phyloP scores from a whole-genome alignment of 1,139 yeast genomes.

The Saccharomycopsis phalli region DNA sequence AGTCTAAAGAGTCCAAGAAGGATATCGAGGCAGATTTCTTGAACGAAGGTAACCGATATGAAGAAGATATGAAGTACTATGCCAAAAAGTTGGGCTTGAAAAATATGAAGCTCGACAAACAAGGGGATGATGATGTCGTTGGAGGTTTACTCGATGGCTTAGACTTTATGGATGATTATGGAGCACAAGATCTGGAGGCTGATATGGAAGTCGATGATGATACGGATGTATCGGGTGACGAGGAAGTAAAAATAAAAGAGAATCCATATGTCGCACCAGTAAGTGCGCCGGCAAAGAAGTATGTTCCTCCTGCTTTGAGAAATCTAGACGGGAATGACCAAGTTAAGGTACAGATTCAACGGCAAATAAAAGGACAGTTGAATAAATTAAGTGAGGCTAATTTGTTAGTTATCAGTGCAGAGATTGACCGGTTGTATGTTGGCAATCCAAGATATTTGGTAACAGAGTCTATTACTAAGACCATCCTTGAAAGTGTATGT shows the following conservation, averaged over 20 bases:
- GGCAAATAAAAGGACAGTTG: conserved; percentile 66
- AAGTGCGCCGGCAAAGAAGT: conserved; percentile 32
- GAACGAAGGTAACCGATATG: conserved; percentile 41
- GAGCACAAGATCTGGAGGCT: conserved; percentile 23
- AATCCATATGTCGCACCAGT: conserved; percentile 85
- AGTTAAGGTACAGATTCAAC: conserved; percentile 42
- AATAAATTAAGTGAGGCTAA: conserved; percentile 86
- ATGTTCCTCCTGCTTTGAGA: conserved; percentile 81
- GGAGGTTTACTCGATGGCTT: conserved; percentile 74
- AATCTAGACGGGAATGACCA: conserved; percentile 35
- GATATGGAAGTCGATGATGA: conserved; percentile 23
- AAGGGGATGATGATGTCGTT: conserved; percentile 56
- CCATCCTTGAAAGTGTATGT: conserved; percentile 58
- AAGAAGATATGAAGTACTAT: conserved; percentile 72
- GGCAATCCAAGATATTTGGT: conserved; percentile 70
- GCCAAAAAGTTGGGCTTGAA: conserved; percentile 76
- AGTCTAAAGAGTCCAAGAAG: conserved; percentile 23
- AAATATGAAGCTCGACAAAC: conserved; percentile 39
- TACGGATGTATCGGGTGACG: conserved; percentile 21
- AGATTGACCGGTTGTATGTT: conserved; percentile 53
- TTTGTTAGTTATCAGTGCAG: conserved; percentile 57
- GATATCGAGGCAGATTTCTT: conserved; percentile 14
- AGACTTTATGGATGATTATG: conserved; percentile 47
- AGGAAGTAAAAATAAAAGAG: conserved; percentile 32
- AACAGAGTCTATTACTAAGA: conserved; percentile 55